A percentile compares a stretch with the other conserved stretches of the same genome.
Conservation (phyloP, 441 rosid genomes). For the California macrophylla region DNA sequence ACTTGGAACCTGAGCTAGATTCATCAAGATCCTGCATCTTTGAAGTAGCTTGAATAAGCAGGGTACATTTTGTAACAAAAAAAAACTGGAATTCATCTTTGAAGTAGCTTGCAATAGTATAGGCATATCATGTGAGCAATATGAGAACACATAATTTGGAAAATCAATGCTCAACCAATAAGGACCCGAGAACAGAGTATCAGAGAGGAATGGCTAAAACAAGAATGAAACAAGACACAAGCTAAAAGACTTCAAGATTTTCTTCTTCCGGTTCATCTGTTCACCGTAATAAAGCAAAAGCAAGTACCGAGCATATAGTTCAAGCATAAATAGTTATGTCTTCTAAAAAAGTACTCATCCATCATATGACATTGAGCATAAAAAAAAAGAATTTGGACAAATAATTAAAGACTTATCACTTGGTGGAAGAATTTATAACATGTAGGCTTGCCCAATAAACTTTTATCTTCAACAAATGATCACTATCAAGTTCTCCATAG, state of each 20-base stretch:
- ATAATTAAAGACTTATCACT: too few relatives aligned
- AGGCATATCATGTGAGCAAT: neutral
- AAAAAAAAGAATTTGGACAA: too few relatives aligned
- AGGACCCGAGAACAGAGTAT: neutral
- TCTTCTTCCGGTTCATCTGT: neutral
- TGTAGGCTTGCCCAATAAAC: too few relatives aligned
- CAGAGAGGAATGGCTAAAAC: neutral
- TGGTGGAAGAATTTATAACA: too few relatives aligned
- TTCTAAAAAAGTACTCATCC: too few relatives aligned
- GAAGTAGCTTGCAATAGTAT: neutral
- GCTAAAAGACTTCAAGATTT: neutral
- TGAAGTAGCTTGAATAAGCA: constrained; percentile 15
- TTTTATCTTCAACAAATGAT: too few relatives aligned
- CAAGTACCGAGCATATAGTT: neutral
- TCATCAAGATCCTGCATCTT: constrained; percentile 42
- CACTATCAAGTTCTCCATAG: too few relatives aligned
- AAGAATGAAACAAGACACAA: neutral
- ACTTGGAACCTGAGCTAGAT: constrained; percentile 29
- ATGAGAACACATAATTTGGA: neutral
- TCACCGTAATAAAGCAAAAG: neutral
- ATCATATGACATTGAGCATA: too few relatives aligned
- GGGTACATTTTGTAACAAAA: neutral
- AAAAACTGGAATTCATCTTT: neutral
- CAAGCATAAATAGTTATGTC: neutral
- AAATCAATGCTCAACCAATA: neutral